A percentile compares a stretch with the other conserved stretches of the same genome.
Evolutionary conservation across 768 basidiomycete genomes (phyloP).

Genomic region (Lactarius evosmus): DNA sequence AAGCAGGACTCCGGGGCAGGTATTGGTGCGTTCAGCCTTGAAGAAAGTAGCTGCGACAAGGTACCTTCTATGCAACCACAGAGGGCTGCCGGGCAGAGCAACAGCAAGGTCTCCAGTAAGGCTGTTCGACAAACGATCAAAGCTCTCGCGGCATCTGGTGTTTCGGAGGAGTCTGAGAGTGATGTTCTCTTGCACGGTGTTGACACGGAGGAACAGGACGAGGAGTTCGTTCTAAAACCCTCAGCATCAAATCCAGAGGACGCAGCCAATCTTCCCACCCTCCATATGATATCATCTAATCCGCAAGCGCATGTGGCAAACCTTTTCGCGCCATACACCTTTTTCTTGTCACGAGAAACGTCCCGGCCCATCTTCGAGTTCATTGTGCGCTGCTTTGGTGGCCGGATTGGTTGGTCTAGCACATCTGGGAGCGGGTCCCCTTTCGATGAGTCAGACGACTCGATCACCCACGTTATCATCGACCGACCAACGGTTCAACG

Average conservation of each 20-base stretch:
- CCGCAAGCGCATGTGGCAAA: constrained; percentile 55
- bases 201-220: constrained; percentile 39
- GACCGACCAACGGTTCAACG: constrained; percentile 71
- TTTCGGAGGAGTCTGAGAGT: constrained; percentile 36
- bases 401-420: constrained; percentile 84
- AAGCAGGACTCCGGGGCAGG: constrained; percentile 87
- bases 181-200: constrained; percentile 31
- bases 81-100: constrained; percentile 35
- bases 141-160: constrained; percentile 38
- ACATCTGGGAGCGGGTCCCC: constrained; percentile 83
- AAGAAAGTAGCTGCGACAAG: constrained; percentile 42
- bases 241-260: constrained; percentile 50
- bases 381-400: constrained; percentile 87
- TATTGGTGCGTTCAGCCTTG: constrained; percentile 80
- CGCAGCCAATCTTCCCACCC: constrained; percentile 56
- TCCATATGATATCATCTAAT: constrained; percentile 60
- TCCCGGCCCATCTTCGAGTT: constrained; percentile 94
- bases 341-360: constrained; percentile 92
- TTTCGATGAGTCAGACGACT: constrained; percentile 68
- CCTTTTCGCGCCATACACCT: constrained; percentile 81
- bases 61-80: constrained; percentile 27
- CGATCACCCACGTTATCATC: constrained; percentile 93
- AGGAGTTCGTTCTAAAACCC: constrained; percentile 66
- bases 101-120: constrained; percentile 52
- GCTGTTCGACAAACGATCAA: constrained; percentile 64